Conservation (phyloP, 164 flowering plant genomes). For the Stephania cephalantha region DNA sequence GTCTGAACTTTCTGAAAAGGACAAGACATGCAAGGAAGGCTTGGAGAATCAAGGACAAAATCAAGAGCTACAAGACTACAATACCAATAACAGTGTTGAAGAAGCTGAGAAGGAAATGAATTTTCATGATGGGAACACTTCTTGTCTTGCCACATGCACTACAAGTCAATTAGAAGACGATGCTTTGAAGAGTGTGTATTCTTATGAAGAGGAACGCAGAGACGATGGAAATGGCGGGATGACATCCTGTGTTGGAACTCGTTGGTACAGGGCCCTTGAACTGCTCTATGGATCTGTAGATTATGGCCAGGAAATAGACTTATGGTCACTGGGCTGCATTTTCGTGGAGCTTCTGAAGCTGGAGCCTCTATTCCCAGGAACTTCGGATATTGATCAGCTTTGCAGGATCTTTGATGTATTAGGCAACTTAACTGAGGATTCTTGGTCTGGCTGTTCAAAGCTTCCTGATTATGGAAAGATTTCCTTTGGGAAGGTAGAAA, state of each 20-base stretch:
- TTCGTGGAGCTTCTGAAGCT: conserved; percentile 78
- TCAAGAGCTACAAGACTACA: conserved; percentile 29
- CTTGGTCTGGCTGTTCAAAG: conserved; percentile 60
- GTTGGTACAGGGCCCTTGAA: conserved; percentile 94
- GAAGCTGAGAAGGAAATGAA: conserved; percentile 44
- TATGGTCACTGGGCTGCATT: conserved; percentile 94
- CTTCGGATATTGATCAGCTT: conserved; percentile 89
- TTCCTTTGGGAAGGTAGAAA: conserved; percentile 55
- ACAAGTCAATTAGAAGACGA: conserved; percentile 70
- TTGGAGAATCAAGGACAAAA: conserved; percentile 28
- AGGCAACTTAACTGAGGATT: conserved; percentile 69
- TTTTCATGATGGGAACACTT: conserved; percentile 51
- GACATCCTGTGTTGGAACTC: conserved; percentile 92
- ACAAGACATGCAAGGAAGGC: conserved; percentile 14
- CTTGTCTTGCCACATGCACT: conserved; percentile 72
- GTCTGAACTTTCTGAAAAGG: conserved; percentile 23
- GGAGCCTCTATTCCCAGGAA: conserved; percentile 84
- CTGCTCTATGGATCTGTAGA: conserved; percentile 71
- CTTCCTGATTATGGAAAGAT: conserved; percentile 76
- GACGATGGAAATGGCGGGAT: conserved; percentile 42
- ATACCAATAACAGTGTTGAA: conserved; percentile 24
- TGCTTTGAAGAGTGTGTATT: conserved; percentile 37
- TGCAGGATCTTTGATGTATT: conserved; percentile 51
- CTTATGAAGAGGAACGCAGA: conserved; percentile 35
- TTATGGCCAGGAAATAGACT: conserved; percentile 76